Evolutionary conservation across 1,284 basidiomycete species (phyloP), one percentile per base, ranked within the genome.

Genomic region (Fomes fomentarius): DNA sequence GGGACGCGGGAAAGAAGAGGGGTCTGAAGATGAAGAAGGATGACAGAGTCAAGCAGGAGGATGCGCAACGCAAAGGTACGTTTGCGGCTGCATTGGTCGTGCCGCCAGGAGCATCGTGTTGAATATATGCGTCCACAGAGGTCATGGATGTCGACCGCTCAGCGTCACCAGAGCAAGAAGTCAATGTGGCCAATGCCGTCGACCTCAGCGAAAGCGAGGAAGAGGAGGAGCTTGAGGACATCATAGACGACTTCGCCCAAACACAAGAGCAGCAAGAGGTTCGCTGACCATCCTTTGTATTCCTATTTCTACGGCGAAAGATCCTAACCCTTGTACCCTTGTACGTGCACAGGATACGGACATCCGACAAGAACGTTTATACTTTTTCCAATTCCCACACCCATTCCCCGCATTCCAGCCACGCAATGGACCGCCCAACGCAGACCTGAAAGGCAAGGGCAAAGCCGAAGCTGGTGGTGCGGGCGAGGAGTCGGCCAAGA

Each of bases 361-460:
- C 50, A 63, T 79, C 46, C 77, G 74, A 65, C 85, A 81, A 76
- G 84, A 86, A 67, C 79, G 86, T 24, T 76, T 97, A 1, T 96
- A 93, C 68, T 87, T 95, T 61, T 96, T 97, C 75, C 95, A 96
- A 70, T 96, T 98, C 68, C 95, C 95, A 0, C 73, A 80, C n/a
- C 87, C 92, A 0, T 95, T 97, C 72, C 94, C 95, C 0, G 79
- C 76, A 14, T 96, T 96, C 71, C 61, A 76, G 8, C 67, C 76
- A 8, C 65, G 69, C 50, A 49, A 65, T 10, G 47, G 54, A 38
- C 58, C 33, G 42, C 62, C 43, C 51, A 65, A 47, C 49, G 39
- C 71, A 41, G 69, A 73, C 33, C 42, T 66, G 17, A 66, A 71
- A 24, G 65, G 65, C 10, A 81, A 81, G 61, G 77, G 50, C 9